These are phyloP conservation scores for Trichoderma guizhouense DNA, from an alignment of 2,329 filamentous ascomycete genomes.

Conservation along the genomic window DNA sequence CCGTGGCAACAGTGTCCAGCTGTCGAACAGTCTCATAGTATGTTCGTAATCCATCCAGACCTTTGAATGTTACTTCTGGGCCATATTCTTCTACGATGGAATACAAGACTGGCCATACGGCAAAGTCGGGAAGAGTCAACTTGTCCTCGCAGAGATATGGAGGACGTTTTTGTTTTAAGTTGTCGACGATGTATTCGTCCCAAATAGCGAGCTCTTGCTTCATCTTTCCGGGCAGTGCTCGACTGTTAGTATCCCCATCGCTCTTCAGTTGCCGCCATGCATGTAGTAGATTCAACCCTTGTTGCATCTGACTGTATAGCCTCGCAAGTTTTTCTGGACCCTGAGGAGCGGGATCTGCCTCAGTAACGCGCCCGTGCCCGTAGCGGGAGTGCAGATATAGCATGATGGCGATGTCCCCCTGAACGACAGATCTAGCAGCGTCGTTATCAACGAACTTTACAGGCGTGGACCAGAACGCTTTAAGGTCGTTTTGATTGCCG, in stretches of 20 bases:
- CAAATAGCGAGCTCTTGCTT: conserved; percentile 38
- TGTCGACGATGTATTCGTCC: conserved; percentile 35
- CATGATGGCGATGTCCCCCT: conserved; percentile 53
- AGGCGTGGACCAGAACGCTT: conserved; percentile 20
- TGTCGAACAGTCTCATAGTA: conserved; percentile 37
- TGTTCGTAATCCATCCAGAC: conserved; percentile 29
- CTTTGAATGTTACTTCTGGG: conserved; percentile 28
- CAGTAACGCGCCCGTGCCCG: conserved; percentile 28
- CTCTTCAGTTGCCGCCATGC: conserved; percentile 30
- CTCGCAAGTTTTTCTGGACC: conserved; percentile 33
- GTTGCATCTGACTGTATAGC: conserved; percentile 42
- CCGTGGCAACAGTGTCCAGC: conserved; percentile 25
- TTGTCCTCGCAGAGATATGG: conserved; percentile 45
- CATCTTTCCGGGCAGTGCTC: conserved; percentile 24
- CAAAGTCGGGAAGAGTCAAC: conserved; percentile 51
- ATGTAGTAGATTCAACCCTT: conserved; percentile 34
- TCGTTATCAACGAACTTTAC: conserved; percentile 58
- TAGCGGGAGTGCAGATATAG: conserved; percentile 59
- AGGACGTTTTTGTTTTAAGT: conserved; percentile 21
- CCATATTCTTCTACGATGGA: conserved; percentile 39
- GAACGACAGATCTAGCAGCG: conserved; percentile 41
- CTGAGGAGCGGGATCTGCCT: conserved; percentile 25
- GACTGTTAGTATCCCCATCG: conserved; percentile 16
- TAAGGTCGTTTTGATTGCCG: background rate
- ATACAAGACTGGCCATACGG: conserved; percentile 54